These are phyloP conservation scores for Xylariaceae sp. DNA, from an alignment of 2,329 filamentous ascomycete species.

Conservation along the genomic window DNA sequence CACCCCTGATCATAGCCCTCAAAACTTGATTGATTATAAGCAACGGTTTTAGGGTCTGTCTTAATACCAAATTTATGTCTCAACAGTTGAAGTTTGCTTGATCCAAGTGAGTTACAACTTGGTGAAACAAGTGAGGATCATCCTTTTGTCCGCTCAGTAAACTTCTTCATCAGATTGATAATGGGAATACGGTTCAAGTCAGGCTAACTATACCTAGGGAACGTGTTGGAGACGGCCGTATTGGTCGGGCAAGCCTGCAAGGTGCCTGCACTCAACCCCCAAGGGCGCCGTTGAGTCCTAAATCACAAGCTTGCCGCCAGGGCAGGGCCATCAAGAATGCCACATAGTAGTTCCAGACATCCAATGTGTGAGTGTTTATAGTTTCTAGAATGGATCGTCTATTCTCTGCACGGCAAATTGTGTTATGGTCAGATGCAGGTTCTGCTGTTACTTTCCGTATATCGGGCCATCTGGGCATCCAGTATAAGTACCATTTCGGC, in stretches of 20 bases:
- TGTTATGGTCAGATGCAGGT: neutral
- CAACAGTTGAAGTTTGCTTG: conserved; percentile 1
- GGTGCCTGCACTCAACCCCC: neutral
- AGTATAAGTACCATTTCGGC: conserved; percentile 1
- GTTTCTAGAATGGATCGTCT: neutral
- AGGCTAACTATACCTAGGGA: neutral
- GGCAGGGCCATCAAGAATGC: neutral
- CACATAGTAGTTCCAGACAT: neutral
- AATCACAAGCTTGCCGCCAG: neutral
- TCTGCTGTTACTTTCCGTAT: conserved; percentile 2
- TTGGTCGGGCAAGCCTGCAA: conserved; percentile 7
- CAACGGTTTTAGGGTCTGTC: neutral
- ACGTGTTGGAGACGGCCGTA: neutral
- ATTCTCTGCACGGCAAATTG: neutral
- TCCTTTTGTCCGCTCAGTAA: neutral
- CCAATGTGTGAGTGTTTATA: neutral
- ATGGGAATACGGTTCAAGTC: neutral
- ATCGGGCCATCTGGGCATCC: conserved; percentile 1
- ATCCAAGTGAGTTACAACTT: conserved; percentile 1
- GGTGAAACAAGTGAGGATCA: neutral
- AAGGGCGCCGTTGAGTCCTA: neutral
- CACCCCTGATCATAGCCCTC: neutral
- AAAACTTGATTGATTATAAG: neutral
- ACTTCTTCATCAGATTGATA: neutral
- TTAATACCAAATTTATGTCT: conserved; percentile 12